phyloP scores from a whole-genome alignment of 441 rosid species.

The Isatis lusitanica region DNA sequence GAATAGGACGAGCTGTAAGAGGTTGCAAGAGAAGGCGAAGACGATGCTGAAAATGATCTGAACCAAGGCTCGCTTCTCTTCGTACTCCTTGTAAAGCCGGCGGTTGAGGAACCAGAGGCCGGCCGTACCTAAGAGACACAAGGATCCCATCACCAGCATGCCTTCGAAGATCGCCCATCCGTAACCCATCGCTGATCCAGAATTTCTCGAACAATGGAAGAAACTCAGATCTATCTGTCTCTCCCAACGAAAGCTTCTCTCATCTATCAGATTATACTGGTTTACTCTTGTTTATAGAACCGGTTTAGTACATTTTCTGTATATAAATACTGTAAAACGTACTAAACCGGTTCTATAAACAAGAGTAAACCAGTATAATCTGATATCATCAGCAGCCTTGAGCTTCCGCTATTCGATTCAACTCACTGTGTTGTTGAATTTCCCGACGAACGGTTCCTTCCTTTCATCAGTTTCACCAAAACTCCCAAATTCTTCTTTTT shows the following conservation, averaged over 20 bases:
- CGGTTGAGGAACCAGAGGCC: constrained; percentile 93
- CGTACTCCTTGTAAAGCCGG: constrained; percentile 93
- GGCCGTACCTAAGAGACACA: constrained; percentile 74
- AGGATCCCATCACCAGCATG: constrained; percentile 63
- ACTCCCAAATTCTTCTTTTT: neutral
- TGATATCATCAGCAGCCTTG: neutral
- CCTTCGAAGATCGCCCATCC: constrained; percentile 80
- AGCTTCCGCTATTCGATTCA: neutral
- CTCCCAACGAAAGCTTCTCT: neutral
- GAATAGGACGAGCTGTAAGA: constrained; percentile 95
- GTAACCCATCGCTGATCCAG: constrained; percentile 55
- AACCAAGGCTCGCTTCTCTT: constrained; percentile 86
- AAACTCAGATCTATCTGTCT: neutral
- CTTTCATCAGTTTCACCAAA: neutral
- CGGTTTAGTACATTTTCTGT: no score
- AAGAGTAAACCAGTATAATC: no score
- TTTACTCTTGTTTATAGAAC: no score
- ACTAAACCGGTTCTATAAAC: no score
- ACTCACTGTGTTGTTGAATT: neutral
- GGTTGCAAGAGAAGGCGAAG: constrained; percentile 96
- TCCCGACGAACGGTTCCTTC: constrained; percentile 16
- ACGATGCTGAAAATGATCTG: constrained; percentile 96
- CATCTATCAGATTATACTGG: no score
- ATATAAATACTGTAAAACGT: no score
- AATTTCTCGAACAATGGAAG: neutral